Evolutionary conservation across 768 basidiomycete genomes (phyloP).

Genomic region (Arthromyces matolae): DNA sequence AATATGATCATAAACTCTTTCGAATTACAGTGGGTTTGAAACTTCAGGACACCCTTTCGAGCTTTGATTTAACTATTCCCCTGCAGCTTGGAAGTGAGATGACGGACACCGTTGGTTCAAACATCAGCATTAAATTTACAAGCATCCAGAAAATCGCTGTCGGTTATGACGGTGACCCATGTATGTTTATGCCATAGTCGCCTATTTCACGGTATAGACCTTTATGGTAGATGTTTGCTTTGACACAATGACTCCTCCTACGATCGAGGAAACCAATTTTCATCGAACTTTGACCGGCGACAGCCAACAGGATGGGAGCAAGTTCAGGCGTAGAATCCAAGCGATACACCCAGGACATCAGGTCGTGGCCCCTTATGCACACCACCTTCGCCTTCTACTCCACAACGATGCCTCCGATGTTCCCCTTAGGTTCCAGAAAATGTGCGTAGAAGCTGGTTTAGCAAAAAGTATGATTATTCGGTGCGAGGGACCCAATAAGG

Average conservation of each 20-base stretch:
- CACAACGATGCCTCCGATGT: slow-evolving; percentile 45
- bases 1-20: slow-evolving; percentile 67
- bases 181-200: slow-evolving; percentile 38
- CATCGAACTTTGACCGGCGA: slow-evolving; percentile 47
- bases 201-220: slow-evolving; percentile 8
- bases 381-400: slow-evolving; percentile 64
- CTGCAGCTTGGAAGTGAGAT: slow-evolving; percentile 57
- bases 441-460: slow-evolving; percentile 50
- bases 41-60: background rate
- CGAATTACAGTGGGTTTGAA: slow-evolving; percentile 48
- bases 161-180: slow-evolving; percentile 63
- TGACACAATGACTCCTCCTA: slow-evolving; percentile 61
- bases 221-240: slow-evolving; percentile 56
- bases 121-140: slow-evolving; percentile 51
- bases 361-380: slow-evolving; percentile 63
- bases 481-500: slow-evolving; percentile 29
- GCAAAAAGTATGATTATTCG: slow-evolving; percentile 30
- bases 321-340: slow-evolving; percentile 56
- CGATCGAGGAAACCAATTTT: slow-evolving; percentile 57
- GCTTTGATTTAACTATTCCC: background rate
- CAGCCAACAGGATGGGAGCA: slow-evolving; percentile 33
- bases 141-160: slow-evolving; percentile 59
- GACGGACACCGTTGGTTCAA: slow-evolving; percentile 47
- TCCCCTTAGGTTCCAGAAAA: slow-evolving; percentile 45
- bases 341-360: slow-evolving; percentile 56